Evolutionary conservation across 345 rosid species (phyloP).

Genomic region (Erodium maritimum): DNA sequence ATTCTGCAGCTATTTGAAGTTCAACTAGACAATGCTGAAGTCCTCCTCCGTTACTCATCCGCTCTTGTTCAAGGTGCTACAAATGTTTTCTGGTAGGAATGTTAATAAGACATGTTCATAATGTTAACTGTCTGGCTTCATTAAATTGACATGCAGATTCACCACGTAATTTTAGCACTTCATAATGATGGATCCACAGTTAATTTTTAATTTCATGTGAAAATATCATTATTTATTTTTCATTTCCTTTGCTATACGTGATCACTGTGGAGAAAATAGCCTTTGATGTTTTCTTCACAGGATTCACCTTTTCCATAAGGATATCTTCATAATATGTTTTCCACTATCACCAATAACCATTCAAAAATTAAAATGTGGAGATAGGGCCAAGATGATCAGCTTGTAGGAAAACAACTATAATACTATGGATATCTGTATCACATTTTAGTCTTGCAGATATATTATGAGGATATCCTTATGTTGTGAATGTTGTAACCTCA

Average conservation of each 20-base stretch:
- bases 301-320: too few relatives aligned
- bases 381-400: too few relatives aligned
- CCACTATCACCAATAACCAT: too few relatives aligned
- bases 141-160: not conserved
- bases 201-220: not conserved
- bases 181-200: not conserved
- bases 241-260: too few relatives aligned
- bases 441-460: too few relatives aligned
- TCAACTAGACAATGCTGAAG: conserved; percentile 54
- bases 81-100: conserved; percentile 86
- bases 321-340: too few relatives aligned
- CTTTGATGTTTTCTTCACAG: too few relatives aligned
- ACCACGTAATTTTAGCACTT: not conserved
- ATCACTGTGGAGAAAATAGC: too few relatives aligned
- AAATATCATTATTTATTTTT: not conserved
- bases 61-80: conserved; percentile 98
- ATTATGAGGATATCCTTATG: not conserved
- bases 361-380: too few relatives aligned
- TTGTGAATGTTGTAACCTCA: not conserved
- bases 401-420: too few relatives aligned
- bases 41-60: conserved; percentile 81
- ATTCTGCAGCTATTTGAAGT: conserved; percentile 77
- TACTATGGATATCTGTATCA: too few relatives aligned
- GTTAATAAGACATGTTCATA: conserved; percentile 3
- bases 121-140: not conserved